Evolutionary conservation across 106 monocot species (phyloP).

Genomic region (Allium cepa): DNA sequence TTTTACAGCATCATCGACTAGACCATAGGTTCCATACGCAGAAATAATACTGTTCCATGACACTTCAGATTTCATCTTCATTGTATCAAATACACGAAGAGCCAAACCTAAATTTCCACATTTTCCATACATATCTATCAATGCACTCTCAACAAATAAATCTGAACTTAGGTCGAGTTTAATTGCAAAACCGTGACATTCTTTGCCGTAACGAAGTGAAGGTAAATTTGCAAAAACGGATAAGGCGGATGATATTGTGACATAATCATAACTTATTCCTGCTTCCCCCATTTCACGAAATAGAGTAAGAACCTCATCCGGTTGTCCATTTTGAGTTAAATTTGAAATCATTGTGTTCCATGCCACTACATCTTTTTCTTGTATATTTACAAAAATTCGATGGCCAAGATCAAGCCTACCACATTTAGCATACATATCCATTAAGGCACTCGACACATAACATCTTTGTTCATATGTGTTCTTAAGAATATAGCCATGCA

Average conservation of each 20-base stretch:
- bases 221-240: conserved; percentile 76
- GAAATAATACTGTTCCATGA: conserved; percentile 97
- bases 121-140: conserved; percentile 93
- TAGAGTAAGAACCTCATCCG: conserved; percentile 51
- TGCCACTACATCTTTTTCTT: conserved; percentile 48
- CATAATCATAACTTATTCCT: conserved; percentile 57
- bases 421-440: conserved; percentile 91
- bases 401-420: conserved; percentile 60
- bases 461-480: conserved; percentile 49
- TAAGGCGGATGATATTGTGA: conserved; percentile 59
- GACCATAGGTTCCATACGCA: conserved; percentile 78
- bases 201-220: conserved; percentile 64
- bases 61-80: conserved; percentile 65
- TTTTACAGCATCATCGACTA: conserved; percentile 35
- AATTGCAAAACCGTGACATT: conserved; percentile 70
- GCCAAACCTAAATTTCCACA: conserved; percentile 64
- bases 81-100: conserved; percentile 55
- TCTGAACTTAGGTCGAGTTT: conserved; percentile 34
- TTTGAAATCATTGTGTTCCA: conserved; percentile 97
- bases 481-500: conserved; percentile 58
- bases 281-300: conserved; percentile 68
- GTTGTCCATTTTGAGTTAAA: conserved; percentile 69
- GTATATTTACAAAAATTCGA: conserved; percentile 49
- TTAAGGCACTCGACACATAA: conserved; percentile 75
- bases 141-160: conserved; percentile 62